Percentiles rank a stretch among this genome's conserved stretches.
Evolutionary conservation across 2,329 filamentous ascomycete genomes (phyloP).

Genomic region (Ramularia endophylla): DNA sequence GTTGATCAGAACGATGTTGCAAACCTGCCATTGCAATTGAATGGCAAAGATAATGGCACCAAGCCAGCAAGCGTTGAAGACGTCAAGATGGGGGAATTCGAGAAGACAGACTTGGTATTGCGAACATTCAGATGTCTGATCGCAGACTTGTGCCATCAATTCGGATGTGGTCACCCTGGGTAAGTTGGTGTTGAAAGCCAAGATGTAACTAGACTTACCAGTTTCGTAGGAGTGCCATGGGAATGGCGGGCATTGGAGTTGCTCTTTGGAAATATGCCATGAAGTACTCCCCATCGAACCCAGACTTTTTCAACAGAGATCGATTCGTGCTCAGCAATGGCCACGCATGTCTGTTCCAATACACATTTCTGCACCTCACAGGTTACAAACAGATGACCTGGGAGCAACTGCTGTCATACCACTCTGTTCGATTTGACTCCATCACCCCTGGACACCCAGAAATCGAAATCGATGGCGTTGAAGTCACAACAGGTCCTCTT

Average conservation of each 20-base stretch:
- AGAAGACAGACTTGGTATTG: constrained; percentile 45
- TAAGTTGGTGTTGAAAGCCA: constrained; percentile 30
- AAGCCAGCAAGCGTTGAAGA: constrained; percentile 15
- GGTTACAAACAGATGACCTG: constrained; percentile 52
- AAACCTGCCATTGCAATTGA: constrained; percentile 23
- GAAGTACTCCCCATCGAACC: constrained; percentile 52
- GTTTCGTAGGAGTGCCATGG: constrained; percentile 46
- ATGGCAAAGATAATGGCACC: constrained; percentile 18
- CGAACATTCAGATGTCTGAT: constrained; percentile 58
- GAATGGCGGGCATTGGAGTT: constrained; percentile 57
- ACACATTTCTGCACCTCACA: constrained; percentile 45
- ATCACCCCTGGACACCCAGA: constrained; percentile 48
- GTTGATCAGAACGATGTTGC: constrained; percentile 21
- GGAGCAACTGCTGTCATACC: constrained; percentile 52
- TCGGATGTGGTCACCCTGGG: constrained; percentile 64
- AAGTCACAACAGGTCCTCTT: constrained; percentile 55
- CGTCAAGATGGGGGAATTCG: constrained; percentile 24
- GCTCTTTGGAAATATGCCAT: constrained; percentile 59
- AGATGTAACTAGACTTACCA: constrained; percentile 5
- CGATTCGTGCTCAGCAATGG: constrained; percentile 59
- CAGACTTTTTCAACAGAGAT: constrained; percentile 56
- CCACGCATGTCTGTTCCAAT: constrained; percentile 53
- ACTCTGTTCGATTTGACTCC: constrained; percentile 43
- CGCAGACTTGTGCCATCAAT: constrained; percentile 64
- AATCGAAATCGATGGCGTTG: constrained; percentile 52